Conservation (phyloP, 352 stramenopile genomes). For the Globisporangium paddicum region DNA sequence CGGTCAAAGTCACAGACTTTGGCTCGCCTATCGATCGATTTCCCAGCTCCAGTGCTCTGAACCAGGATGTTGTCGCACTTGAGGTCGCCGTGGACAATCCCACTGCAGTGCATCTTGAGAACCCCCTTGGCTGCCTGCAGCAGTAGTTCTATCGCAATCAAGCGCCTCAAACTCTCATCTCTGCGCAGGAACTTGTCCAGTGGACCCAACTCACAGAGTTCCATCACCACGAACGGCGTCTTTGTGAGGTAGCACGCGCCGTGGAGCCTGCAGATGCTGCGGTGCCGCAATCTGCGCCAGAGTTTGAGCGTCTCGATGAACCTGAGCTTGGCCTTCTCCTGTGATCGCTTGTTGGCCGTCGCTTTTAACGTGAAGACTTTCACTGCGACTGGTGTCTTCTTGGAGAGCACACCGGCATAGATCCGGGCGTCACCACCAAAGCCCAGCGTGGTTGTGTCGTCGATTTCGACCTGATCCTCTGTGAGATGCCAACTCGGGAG, state of each 20-base stretch:
- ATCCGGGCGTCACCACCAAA: neutral
- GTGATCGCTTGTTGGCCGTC: neutral
- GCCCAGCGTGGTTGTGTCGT: neutral
- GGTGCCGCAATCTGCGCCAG: neutral
- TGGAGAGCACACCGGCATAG: neutral
- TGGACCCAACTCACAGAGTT: neutral
- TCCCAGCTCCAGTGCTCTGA: neutral
- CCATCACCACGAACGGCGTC: conserved; percentile 3
- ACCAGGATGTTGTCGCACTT: conserved; percentile 22
- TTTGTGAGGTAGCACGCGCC: conserved; percentile 1
- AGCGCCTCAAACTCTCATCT: neutral
- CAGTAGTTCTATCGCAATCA: neutral
- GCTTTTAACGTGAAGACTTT: neutral
- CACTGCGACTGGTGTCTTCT: neutral
- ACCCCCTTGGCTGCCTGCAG: neutral
- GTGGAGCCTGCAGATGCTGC: neutral
- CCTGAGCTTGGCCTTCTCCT: neutral
- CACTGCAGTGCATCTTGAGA: conserved; percentile 2
- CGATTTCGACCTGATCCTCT: neutral
- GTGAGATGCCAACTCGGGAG: neutral
- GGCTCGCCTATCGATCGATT: neutral
- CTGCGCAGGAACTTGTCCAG: neutral
- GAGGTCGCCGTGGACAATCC: conserved; percentile 20
- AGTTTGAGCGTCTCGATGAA: neutral
- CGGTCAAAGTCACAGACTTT: conserved; percentile 21